Conservation (phyloP, 2,329 filamentous ascomycete species). For the Dissoconium aciculare region DNA sequence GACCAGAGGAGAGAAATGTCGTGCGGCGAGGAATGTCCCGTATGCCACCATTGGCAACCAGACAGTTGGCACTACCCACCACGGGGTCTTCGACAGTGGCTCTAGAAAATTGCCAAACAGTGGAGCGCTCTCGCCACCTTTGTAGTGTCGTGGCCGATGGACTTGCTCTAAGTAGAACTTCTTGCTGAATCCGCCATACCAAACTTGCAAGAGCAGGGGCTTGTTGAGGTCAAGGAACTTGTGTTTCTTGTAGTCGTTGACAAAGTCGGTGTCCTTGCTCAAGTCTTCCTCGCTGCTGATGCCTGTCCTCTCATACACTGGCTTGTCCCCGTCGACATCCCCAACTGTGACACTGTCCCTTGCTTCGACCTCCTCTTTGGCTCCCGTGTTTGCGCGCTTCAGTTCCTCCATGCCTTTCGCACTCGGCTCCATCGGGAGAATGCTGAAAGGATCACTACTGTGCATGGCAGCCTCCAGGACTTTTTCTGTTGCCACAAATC, state of each 20-base stretch:
- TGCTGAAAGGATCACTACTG: constrained; percentile 33
- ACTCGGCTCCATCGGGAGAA: constrained; percentile 39
- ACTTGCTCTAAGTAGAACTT: constrained; percentile 96
- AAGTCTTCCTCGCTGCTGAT: constrained; percentile 83
- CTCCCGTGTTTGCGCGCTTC: constrained; percentile 35
- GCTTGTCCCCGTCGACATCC: constrained; percentile 16
- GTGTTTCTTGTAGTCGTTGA: constrained; percentile 67
- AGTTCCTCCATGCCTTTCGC: constrained; percentile 35
- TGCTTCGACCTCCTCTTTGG: constrained; percentile 20
- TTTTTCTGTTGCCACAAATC: constrained; percentile 55
- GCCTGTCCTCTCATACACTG: constrained; percentile 52
- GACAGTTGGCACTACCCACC: constrained; percentile 72
- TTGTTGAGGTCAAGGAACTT: constrained; percentile 84
- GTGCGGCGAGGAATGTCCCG: constrained; percentile 49
- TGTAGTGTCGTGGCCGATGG: constrained; percentile 90
- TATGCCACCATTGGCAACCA: constrained; percentile 76
- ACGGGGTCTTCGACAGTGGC: constrained; percentile 85
- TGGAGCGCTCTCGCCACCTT: constrained; percentile 78
- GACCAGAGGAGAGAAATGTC: constrained; percentile 40
- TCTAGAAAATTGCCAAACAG: constrained; percentile 98
- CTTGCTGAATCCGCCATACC: constrained; percentile 75
- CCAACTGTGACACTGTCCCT: constrained; percentile 25
- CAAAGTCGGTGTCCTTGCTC: constrained; percentile 65
- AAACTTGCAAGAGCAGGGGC: constrained; percentile 77
- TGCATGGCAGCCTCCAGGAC: constrained; percentile 36